Evolutionary conservation across 768 basidiomycete genomes (phyloP).

Genomic region (Terana coerulea): DNA sequence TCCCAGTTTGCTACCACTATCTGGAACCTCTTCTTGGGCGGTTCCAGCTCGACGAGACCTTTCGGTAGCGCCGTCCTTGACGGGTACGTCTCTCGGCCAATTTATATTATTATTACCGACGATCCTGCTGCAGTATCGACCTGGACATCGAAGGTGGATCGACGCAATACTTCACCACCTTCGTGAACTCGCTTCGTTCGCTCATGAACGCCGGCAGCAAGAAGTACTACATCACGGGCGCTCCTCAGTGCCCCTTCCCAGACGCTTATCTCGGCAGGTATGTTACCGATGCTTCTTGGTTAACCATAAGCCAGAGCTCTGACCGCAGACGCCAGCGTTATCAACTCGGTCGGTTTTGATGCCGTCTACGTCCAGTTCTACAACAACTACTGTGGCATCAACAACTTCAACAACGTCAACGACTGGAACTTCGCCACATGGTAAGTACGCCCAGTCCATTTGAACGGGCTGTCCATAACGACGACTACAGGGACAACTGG

Average conservation of each 20-base stretch:
- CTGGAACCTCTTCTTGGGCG: conserved; percentile 73
- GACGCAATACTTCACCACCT: conserved; percentile 23
- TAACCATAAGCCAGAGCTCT: not conserved
- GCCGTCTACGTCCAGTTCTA: conserved; percentile 73
- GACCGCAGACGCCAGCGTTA: conserved; percentile 42
- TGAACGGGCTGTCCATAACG: not conserved
- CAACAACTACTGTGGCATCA: conserved; percentile 60
- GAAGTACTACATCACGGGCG: conserved; percentile 64
- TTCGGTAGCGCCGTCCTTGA: conserved; percentile 72
- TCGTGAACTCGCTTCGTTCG: conserved; percentile 51
- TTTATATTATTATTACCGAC: not conserved
- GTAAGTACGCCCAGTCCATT: conserved; percentile 16
- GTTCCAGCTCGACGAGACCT: conserved; percentile 55
- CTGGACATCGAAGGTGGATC: conserved; percentile 73
- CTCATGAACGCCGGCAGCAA: conserved; percentile 49
- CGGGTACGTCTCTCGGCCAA: conserved; percentile 40
- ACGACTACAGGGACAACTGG: conserved; percentile 57
- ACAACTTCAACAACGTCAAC: conserved; percentile 40
- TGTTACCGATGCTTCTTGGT: not conserved
- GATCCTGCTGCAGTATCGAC: conserved; percentile 38
- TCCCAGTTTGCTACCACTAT: conserved; percentile 58
- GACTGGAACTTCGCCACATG: conserved; percentile 55
- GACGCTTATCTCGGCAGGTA: conserved; percentile 51
- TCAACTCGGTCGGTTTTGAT: conserved; percentile 63
- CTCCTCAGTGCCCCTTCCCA: conserved; percentile 68